phyloP scores from a whole-genome alignment of 371 early-diverging fungal genomes.

The Mucor indicus region DNA sequence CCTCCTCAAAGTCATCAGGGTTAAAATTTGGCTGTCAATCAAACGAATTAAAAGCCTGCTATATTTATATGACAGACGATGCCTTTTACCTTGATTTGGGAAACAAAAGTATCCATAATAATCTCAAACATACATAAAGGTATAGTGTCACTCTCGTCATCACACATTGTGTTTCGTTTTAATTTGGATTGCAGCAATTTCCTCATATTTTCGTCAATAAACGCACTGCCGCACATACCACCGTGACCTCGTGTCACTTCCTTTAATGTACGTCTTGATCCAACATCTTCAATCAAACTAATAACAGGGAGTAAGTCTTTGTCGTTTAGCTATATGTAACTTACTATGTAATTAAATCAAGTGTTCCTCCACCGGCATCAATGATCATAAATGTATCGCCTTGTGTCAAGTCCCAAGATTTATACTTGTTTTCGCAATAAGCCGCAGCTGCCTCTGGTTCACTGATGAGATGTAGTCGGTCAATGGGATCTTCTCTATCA shows the following conservation, averaged over 20 bases:
- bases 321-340: not conserved
- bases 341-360: conserved; percentile 31
- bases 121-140: conserved; percentile 54
- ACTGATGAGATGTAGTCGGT: conserved; percentile 41
- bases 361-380: conserved; percentile 48
- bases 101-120: conserved; percentile 54
- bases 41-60: too few species aligned
- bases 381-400: conserved; percentile 52
- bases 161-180: conserved; percentile 33
- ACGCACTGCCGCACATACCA: conserved; percentile 54
- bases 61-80: too few species aligned
- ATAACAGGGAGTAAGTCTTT: not conserved
- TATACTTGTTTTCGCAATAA: conserved; percentile 45
- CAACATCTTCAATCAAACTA: conserved; percentile 4
- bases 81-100: conserved; percentile 48
- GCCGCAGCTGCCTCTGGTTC: conserved; percentile 53
- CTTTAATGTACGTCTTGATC: conserved; percentile 31
- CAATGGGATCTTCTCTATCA: conserved; percentile 30
- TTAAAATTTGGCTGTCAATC: conserved; percentile 51
- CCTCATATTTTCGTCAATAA: conserved; percentile 57
- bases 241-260: conserved; percentile 62
- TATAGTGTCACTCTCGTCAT: too few species aligned
- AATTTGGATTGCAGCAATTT: conserved; percentile 48
- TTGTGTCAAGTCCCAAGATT: conserved; percentile 38
- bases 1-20: conserved; percentile 43